These are phyloP conservation scores for Rhododendron simsii DNA, from an alignment of 148 eudicot species.

Conservation along the genomic window DNA sequence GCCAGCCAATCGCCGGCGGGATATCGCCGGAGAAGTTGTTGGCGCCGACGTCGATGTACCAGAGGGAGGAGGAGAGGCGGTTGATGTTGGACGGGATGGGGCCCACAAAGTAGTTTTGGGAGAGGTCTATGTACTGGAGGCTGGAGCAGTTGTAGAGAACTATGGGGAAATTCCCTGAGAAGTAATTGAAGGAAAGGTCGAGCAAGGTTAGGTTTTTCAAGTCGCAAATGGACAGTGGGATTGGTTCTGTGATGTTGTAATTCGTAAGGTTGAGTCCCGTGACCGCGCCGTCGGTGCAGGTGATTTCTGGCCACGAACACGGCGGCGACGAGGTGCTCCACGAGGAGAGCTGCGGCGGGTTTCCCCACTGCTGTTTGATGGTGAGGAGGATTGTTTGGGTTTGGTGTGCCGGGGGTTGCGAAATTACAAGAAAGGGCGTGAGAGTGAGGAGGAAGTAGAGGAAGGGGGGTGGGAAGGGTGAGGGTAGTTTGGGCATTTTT, in stretches of 20 bases:
- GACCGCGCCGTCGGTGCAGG: conserved; percentile 39
- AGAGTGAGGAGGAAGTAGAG: conserved; percentile 18
- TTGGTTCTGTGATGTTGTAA: conserved; percentile 11
- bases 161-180: conserved; percentile 48
- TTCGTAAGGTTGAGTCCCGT: conserved; percentile 25
- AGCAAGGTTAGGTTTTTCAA: conserved; percentile 39
- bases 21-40: conserved; percentile 68
- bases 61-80: conserved; percentile 40
- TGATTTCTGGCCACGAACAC: conserved; percentile 62
- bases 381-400: conserved; percentile 27
- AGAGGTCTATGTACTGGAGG: conserved; percentile 39
- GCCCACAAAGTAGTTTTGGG: conserved; percentile 53
- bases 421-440: conserved; percentile 50
- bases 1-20: conserved; percentile 27
- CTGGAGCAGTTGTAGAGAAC: conserved; percentile 44
- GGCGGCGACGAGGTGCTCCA: conserved; percentile 58
- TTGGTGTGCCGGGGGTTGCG: conserved; percentile 40
- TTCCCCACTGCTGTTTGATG: conserved; percentile 48
- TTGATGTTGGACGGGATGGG: conserved; percentile 49
- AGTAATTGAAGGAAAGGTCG: conserved; percentile 37
- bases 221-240: conserved; percentile 58
- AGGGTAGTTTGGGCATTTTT: conserved; percentile 4
- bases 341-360: conserved; percentile 29
- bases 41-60: conserved; percentile 35
- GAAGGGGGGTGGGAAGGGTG: neutral